Percentiles rank a stretch among this genome's conserved stretches.
These are phyloP conservation scores for Saturnispora hagleri DNA, from an alignment of 805 yeast species.

Conservation along the genomic window DNA sequence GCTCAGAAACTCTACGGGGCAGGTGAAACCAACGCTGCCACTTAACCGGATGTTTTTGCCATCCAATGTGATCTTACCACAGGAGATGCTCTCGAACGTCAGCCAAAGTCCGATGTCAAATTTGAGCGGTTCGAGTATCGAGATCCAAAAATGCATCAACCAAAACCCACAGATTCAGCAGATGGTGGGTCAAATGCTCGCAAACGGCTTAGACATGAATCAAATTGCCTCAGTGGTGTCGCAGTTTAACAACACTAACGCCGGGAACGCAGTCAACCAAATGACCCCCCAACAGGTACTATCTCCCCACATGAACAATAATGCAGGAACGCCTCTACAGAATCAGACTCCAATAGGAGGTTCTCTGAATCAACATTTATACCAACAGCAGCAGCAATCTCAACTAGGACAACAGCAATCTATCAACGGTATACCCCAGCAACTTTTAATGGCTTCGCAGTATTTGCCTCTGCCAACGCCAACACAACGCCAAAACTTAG, in stretches of 20 bases:
- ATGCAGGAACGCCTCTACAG: neutral
- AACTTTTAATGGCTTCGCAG: conserved; percentile 44
- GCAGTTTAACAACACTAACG: conserved; percentile 16
- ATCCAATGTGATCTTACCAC: conserved; percentile 48
- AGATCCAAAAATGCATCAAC: conserved; percentile 20
- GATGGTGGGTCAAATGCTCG: conserved; percentile 29
- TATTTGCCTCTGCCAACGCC: conserved; percentile 42
- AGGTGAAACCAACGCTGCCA: conserved; percentile 33
- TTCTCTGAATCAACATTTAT: conserved; percentile 5
- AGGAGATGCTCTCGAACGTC: conserved; percentile 28
- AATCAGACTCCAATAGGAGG: conserved; percentile 3
- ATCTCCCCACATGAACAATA: neutral
- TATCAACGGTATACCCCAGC: conserved; percentile 33
- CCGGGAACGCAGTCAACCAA: neutral
- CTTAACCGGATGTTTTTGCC: conserved; percentile 43
- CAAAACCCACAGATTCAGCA: conserved; percentile 27
- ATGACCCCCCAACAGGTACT: neutral
- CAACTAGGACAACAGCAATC: neutral
- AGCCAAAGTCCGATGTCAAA: neutral
- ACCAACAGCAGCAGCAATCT: conserved; percentile 7
- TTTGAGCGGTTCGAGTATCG: conserved; percentile 8
- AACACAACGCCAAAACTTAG: conserved; percentile 25
- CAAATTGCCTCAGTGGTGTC: conserved; percentile 25
- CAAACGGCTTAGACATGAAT: conserved; percentile 28
- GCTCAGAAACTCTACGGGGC: conserved; percentile 28